These are phyloP conservation scores for Fragaria nilgerrensis DNA, from an alignment of 306 rosid species.

Conservation along the genomic window DNA sequence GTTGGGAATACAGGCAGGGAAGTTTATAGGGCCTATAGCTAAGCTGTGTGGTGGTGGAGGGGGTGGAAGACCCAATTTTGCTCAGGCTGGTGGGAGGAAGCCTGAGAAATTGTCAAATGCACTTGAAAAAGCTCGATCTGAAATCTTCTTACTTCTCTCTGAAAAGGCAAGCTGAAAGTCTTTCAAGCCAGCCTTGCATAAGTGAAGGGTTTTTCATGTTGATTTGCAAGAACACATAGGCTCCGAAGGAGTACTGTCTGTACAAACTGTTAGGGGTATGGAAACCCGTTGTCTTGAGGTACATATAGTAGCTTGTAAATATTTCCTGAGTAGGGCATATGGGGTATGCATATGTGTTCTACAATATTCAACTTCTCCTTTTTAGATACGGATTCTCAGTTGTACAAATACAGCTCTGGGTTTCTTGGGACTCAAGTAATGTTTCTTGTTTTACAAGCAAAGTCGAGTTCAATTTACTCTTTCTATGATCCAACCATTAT, in stretches of 20 bases:
- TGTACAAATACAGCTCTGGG: background rate
- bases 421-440: background rate
- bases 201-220: background rate
- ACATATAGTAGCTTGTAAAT: background rate
- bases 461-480: no score
- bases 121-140: conserved; percentile 67
- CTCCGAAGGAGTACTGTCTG: background rate
- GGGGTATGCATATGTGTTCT: background rate
- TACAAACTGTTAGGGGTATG: background rate
- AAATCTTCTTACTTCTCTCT: conserved; percentile 53
- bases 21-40: conserved; percentile 86
- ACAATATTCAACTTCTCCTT: background rate
- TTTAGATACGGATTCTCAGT: background rate
- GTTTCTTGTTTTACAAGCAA: no score
- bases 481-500: no score
- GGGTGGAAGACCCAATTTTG: conserved; percentile 93
- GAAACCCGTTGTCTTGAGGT: background rate
- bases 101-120: conserved; percentile 77
- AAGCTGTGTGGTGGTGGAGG: conserved; percentile 96
- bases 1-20: conserved; percentile 84
- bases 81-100: conserved; percentile 94
- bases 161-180: conserved; percentile 52
- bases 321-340: background rate
- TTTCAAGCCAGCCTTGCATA: background rate
- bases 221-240: conserved; percentile 13